phyloP scores from a whole-genome alignment of 257 asterid genomes.

The Fraxinus anomala region DNA sequence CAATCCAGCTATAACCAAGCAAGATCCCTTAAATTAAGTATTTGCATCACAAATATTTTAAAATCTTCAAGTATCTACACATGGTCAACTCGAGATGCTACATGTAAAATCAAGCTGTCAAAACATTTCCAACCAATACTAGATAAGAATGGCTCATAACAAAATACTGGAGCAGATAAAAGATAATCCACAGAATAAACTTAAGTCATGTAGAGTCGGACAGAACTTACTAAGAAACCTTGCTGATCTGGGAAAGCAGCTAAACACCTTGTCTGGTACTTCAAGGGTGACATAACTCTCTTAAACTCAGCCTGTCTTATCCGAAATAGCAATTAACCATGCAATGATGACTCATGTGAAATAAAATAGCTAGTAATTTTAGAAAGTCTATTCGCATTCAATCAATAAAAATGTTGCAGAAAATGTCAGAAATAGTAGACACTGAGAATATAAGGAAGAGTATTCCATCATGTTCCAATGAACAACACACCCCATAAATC shows the following conservation, averaged over 20 bases:
- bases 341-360: neutral
- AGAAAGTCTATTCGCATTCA: neutral
- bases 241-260: slow-evolving; percentile 98
- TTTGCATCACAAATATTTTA: neutral
- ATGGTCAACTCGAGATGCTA: neutral
- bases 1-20: slow-evolving; percentile 12
- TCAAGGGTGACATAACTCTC: slow-evolving; percentile 79
- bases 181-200: neutral
- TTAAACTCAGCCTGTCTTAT: slow-evolving; percentile 74
- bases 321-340: slow-evolving; percentile 23
- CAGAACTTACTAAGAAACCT: slow-evolving; percentile 81
- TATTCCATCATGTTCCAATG: neutral
- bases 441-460: neutral
- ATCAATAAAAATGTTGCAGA: neutral
- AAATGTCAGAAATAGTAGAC: neutral
- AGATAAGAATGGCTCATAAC: neutral
- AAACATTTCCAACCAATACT: too few relatives aligned
- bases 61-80: neutral
- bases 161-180: neutral
- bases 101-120: neutral
- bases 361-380: too few relatives aligned
- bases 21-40: slow-evolving; percentile 7
- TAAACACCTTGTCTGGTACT: slow-evolving; percentile 94
- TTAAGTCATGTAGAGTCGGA: neutral
- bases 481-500: neutral